These are phyloP conservation scores for Diospyros kaki DNA, from an alignment of 148 eudicot genomes.

Conservation along the genomic window DNA sequence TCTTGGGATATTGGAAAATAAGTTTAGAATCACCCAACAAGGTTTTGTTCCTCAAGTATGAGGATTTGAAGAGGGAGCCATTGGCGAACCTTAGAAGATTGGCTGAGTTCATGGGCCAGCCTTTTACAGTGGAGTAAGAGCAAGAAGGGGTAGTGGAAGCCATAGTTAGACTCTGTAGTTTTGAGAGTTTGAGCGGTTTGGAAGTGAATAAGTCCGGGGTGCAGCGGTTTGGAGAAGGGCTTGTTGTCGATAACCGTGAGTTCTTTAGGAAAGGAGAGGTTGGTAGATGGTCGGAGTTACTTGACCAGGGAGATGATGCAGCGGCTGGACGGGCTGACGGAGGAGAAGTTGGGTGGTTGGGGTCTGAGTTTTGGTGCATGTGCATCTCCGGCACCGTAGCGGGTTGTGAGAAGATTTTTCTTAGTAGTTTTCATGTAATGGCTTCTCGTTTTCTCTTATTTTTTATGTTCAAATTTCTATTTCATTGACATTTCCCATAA, in stretches of 20 bases:
- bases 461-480: too few species aligned
- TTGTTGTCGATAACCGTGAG: neutral
- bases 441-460: too few species aligned
- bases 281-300: neutral
- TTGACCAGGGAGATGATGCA: too few species aligned
- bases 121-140: slow-evolving; percentile 12
- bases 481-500: too few species aligned
- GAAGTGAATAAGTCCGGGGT: slow-evolving; percentile 11
- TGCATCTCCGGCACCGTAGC: too few species aligned
- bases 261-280: slow-evolving; percentile 17
- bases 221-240: neutral
- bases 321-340: too few species aligned
- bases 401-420: too few species aligned
- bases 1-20: slow-evolving; percentile 9
- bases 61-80: slow-evolving; percentile 15
- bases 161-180: slow-evolving; percentile 15
- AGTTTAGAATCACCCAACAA: slow-evolving; percentile 4
- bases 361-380: too few species aligned
- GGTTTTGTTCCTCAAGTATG: slow-evolving; percentile 12
- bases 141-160: slow-evolving; percentile 6
- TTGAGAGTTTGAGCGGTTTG: slow-evolving; percentile 15
- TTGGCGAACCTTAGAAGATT: neutral
- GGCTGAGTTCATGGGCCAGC: slow-evolving; percentile 13
- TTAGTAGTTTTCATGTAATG: too few species aligned
- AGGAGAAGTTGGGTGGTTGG: too few species aligned